Conservation (phyloP, 179 eudicot genomes). For the Gypsophila paniculata region DNA sequence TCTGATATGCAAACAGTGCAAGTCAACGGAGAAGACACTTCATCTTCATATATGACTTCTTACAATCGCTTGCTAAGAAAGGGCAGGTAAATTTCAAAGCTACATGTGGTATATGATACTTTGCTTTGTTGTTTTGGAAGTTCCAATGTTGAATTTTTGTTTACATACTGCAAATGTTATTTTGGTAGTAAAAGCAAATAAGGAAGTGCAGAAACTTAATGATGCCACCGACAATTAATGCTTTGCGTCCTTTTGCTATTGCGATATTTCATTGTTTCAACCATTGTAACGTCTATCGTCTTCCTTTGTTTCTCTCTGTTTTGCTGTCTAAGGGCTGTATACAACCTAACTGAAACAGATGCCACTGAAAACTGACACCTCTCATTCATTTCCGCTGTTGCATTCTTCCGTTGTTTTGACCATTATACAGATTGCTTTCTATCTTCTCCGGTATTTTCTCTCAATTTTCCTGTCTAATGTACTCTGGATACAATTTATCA, state of each 20-base stretch:
- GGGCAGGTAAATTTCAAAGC: slow-evolving; percentile 62
- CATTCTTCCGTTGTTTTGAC: slow-evolving; percentile 6
- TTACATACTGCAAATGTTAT: not conserved
- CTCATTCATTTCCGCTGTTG: not conserved
- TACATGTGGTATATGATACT: not conserved
- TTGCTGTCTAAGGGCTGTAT: slow-evolving; percentile 5
- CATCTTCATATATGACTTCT: slow-evolving; percentile 36
- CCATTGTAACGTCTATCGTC: not conserved
- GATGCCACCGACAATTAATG: slow-evolving; percentile 3
- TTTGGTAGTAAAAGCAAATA: not conserved
- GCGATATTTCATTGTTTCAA: slow-evolving; percentile 3
- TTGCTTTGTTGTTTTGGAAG: not conserved
- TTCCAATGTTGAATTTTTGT: not conserved
- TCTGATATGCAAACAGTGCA: slow-evolving; percentile 19
- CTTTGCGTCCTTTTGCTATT: not conserved
- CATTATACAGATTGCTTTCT: not conserved
- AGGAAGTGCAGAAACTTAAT: slow-evolving; percentile 12
- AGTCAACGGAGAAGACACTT: slow-evolving; percentile 22
- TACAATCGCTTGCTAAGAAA: slow-evolving; percentile 57
- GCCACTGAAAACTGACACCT: not conserved
- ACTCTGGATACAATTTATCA: slow-evolving; percentile 24
- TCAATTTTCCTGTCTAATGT: slow-evolving; percentile 10
- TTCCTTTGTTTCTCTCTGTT: not conserved
- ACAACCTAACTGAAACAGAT: not conserved
- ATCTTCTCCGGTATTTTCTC: not conserved